Conservation (phyloP, 352 stramenopile species). For the Pythium dissotocum region DNA sequence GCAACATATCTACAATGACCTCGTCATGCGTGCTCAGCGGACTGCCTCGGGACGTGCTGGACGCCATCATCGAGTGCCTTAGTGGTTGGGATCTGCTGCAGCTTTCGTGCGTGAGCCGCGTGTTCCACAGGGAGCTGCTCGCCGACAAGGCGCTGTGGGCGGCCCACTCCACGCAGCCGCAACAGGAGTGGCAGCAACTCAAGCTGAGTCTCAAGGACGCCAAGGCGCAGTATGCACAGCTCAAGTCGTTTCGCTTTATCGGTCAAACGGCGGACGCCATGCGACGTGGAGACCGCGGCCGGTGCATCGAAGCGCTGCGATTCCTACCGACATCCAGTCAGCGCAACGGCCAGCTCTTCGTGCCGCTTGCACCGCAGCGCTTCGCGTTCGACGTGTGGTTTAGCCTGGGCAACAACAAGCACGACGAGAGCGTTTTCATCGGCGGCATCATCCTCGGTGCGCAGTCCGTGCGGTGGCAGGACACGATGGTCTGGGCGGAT, state of each 20-base stretch:
- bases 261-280: neutral
- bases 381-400: conserved; percentile 33
- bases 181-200: neutral
- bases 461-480: conserved; percentile 21
- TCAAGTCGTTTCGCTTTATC: conserved; percentile 16
- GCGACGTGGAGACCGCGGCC: conserved; percentile 11
- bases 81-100: conserved; percentile 20
- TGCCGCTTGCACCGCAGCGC: conserved; percentile 17
- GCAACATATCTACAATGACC: neutral
- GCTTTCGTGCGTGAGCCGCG: conserved; percentile 10
- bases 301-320: conserved; percentile 25
- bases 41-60: conserved; percentile 18
- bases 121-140: conserved; percentile 24
- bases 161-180: neutral
- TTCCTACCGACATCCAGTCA: conserved; percentile 16
- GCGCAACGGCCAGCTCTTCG: conserved; percentile 24
- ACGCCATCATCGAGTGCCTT: conserved; percentile 17
- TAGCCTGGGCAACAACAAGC: conserved; percentile 6
- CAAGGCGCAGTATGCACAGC: conserved; percentile 16
- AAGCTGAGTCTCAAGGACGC: conserved; percentile 3
- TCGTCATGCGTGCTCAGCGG: neutral
- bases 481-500: conserved; percentile 17
- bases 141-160: conserved; percentile 15
- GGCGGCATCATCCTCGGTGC: conserved; percentile 27
- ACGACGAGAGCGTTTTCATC: neutral